A percentile compares a stretch with the other conserved stretches of the same genome.
phyloP scores from a whole-genome alignment of 768 basidiomycete species.

The Rhodosporidiobolus sp. region DNA sequence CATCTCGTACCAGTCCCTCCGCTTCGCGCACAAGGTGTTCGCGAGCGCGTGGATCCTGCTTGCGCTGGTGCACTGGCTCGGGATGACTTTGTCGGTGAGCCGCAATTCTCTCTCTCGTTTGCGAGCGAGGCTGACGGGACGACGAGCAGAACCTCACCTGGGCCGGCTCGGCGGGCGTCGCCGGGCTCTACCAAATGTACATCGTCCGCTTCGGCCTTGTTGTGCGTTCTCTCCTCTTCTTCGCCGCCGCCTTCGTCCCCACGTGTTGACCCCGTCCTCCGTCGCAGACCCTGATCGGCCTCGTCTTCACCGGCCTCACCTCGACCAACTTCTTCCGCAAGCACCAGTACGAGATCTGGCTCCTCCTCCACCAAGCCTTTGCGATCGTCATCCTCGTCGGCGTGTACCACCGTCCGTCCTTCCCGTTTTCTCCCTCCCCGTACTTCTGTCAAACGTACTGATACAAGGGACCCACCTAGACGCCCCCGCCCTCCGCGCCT shows the following conservation, averaged over 20 bases:
- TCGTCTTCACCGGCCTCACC: neutral
- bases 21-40: conserved; percentile 6
- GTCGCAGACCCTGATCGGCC: neutral
- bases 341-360: neutral
- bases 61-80: neutral
- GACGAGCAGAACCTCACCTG: neutral
- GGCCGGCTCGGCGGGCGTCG: neutral
- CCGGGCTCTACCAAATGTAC: neutral
- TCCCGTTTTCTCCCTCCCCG: neutral
- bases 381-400: neutral
- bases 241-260: too few species aligned
- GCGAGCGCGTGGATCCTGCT: neutral
- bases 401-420: neutral
- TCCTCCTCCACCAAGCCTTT: neutral
- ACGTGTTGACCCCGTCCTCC: neutral
- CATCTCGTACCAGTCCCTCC: neutral
- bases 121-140: neutral
- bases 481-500: neutral
- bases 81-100: neutral
- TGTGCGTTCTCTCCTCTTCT: neutral
- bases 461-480: neutral
- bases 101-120: neutral
- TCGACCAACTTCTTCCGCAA: neutral
- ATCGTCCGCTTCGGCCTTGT: neutral
- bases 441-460: neutral